Percentiles rank a stretch among this genome's conserved stretches.
phyloP scores from a whole-genome alignment of 2,329 filamentous ascomycete species.

The Parastagonospora nodorum region DNA sequence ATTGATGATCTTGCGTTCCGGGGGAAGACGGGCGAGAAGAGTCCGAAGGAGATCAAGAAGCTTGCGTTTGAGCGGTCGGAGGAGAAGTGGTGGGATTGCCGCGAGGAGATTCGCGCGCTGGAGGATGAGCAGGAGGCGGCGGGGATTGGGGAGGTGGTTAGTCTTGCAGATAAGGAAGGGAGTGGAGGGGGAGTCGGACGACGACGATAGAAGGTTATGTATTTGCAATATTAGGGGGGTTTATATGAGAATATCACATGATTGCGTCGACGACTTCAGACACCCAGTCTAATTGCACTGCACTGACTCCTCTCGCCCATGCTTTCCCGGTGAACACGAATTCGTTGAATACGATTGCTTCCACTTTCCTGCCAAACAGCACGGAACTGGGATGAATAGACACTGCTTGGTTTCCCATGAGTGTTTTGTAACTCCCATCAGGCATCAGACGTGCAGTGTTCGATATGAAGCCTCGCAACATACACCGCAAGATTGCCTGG shows the following conservation, averaged over 20 bases:
- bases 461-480: conserved; percentile 63
- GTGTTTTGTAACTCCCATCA: conserved; percentile 65
- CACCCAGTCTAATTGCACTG: conserved; percentile 67
- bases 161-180: conserved; percentile 71
- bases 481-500: conserved; percentile 60
- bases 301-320: conserved; percentile 66
- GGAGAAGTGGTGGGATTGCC: conserved; percentile 98
- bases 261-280: conserved; percentile 54
- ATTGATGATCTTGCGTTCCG: conserved; percentile 74
- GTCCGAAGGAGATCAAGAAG: conserved; percentile 89
- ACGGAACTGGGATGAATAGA: conserved; percentile 67
- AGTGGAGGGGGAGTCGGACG: conserved; percentile 43
- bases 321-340: conserved; percentile 69
- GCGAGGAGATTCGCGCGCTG: conserved; percentile 87
- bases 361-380: conserved; percentile 61
- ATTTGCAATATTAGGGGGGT: neutral
- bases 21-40: conserved; percentile 62
- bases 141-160: conserved; percentile 93
- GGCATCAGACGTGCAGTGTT: conserved; percentile 65
- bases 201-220: conserved; percentile 29
- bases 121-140: conserved; percentile 97
- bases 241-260: conserved; percentile 15
- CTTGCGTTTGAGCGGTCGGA: conserved; percentile 89
- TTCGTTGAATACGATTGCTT: conserved; percentile 69
- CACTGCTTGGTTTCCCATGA: conserved; percentile 65